Evolutionary conservation across 2,329 filamentous ascomycete genomes (phyloP).

Genomic region (Aspergillus sp.): DNA sequence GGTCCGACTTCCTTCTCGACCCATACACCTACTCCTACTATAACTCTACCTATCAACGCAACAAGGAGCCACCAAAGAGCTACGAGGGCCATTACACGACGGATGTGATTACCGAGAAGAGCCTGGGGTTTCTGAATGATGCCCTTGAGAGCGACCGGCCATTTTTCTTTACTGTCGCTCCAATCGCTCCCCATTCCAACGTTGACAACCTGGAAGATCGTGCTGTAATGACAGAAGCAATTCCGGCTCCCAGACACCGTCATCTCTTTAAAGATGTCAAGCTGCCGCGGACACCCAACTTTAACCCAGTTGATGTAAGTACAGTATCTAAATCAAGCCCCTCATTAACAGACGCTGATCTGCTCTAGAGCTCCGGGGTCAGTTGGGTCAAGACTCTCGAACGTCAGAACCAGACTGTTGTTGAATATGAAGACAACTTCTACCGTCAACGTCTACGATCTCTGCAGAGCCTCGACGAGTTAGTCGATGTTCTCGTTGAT

Average conservation of each 20-base stretch:
- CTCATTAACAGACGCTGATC: too few relatives aligned
- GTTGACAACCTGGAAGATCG: neutral
- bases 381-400: slow-evolving; percentile 47
- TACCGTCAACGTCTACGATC: slow-evolving; percentile 50
- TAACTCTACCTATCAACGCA: slow-evolving; percentile 61
- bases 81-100: slow-evolving; percentile 56
- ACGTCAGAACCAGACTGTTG: slow-evolving; percentile 44
- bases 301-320: slow-evolving; percentile 20
- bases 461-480: slow-evolving; percentile 55
- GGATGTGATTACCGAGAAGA: slow-evolving; percentile 59
- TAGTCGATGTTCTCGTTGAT: slow-evolving; percentile 47
- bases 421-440: slow-evolving; percentile 54
- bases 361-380: slow-evolving; percentile 31
- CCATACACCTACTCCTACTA: slow-evolving; percentile 67
- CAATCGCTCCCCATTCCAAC: slow-evolving; percentile 66
- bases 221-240: slow-evolving; percentile 41
- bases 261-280: slow-evolving; percentile 60
- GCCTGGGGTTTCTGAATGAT: slow-evolving; percentile 61
- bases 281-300: slow-evolving; percentile 56
- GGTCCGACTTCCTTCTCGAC: slow-evolving; percentile 61
- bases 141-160: slow-evolving; percentile 57
- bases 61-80: slow-evolving; percentile 54
- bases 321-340: slow-evolving; percentile 41
- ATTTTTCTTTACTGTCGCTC: slow-evolving; percentile 67
- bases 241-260: slow-evolving; percentile 61